Evolutionary conservation across 352 stramenopile genomes (phyloP), one percentile per base, ranked within the genome.

Genomic region (Pythium aristosporum): DNA sequence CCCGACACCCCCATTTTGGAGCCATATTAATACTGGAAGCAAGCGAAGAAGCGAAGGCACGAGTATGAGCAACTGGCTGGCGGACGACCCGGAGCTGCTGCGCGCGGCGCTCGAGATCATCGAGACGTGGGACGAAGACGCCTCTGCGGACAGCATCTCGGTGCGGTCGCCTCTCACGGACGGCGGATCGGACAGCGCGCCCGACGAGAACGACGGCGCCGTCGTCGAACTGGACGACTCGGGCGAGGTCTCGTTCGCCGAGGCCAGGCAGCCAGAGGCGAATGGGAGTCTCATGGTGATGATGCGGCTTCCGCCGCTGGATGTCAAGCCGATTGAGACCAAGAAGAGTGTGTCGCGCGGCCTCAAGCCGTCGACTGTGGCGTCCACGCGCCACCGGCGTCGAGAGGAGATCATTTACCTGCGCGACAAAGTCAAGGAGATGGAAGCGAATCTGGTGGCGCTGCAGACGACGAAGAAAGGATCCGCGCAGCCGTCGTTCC

Each of bases 351-450:
- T 5, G 32, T 1, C 32, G 9, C 44, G 57, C 10, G 46, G 46
- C 8, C 47, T 64, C 32, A 64, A 64, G 57, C 57, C 50, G 36
- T 64, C 57, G 57, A 64, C 57, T 10, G 50, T 66, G 7, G 51
- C 50, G 30, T 66, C 60, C 3, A 66, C 60, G 3, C 51, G 61
- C 32, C 51, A 67, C 30, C 47, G 48, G 12, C 61, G 61, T 12
- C 61, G 61, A 25, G 62, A 68, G 34, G 62, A 68, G 30, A 63
- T 68, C 41, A 63, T 63, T 43, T 68, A 68, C 37, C 30, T 68
- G 46, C 62, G 62, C 25, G 62, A 68, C 18, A 62, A 59, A 18
- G 62, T 68, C 18, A 52, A 63, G 47, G 62, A 63, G 30, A 52
- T 68, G 53, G 54, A 63, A n/a, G 4, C 23, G 0, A 39, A 63